Conservation (phyloP, 2,329 filamentous ascomycete genomes). For the Exserohilum turcica region DNA sequence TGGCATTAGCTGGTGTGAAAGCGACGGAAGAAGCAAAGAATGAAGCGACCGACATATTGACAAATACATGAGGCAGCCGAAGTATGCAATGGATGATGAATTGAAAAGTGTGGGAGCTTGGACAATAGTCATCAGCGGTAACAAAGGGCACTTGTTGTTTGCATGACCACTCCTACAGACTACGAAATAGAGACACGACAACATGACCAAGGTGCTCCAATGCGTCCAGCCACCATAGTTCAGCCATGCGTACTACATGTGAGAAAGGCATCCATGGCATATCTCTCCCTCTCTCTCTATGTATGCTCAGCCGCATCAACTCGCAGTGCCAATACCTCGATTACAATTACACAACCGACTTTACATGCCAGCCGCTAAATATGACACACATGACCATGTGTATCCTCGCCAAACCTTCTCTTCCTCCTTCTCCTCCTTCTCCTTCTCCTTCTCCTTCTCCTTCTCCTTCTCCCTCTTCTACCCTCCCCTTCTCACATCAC, state of each 20-base stretch:
- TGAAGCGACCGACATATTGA: background rate
- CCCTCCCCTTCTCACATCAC: too few relatives aligned
- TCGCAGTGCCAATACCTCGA: background rate
- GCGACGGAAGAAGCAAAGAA: background rate
- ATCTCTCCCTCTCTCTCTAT: background rate
- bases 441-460: too few relatives aligned
- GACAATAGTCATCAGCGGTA: conserved; percentile 1
- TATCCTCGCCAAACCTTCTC: too few relatives aligned
- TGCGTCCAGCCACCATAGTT: background rate
- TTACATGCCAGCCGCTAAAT: background rate
- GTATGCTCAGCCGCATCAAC: background rate
- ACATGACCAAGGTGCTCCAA: background rate
- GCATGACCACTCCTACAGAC: background rate
- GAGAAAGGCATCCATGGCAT: background rate
- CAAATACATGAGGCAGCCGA: background rate
- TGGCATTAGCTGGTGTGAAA: background rate
- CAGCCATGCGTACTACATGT: background rate
- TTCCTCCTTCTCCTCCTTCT: too few relatives aligned
- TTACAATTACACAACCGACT: background rate
- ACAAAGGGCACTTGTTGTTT: background rate
- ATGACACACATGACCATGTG: too few relatives aligned
- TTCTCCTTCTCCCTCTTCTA: too few relatives aligned
- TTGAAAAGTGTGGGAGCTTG: background rate
- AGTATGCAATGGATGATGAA: background rate
- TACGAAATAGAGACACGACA: background rate